Evolutionary conservation across 352 stramenopile genomes (phyloP).

Genomic region (Pythium coloratum): DNA sequence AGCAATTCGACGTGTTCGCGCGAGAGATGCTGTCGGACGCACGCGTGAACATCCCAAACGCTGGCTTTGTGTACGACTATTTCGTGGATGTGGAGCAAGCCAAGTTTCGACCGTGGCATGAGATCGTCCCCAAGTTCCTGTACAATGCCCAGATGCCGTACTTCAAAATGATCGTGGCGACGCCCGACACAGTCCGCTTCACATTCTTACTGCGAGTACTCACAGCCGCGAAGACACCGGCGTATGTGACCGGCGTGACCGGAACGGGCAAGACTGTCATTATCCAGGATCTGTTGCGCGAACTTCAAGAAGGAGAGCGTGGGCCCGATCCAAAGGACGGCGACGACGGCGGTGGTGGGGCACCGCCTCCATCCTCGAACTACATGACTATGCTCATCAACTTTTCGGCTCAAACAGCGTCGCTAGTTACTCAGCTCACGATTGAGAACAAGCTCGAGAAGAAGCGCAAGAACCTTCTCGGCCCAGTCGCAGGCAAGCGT

Average conservation of each 20-base stretch:
- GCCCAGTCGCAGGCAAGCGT: conserved; percentile 81
- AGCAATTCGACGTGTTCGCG: conserved; percentile 64
- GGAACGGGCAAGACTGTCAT: conserved; percentile 81
- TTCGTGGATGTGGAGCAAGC: conserved; percentile 50
- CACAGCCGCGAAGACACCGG: conserved; percentile 45
- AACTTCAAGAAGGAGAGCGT: conserved; percentile 30
- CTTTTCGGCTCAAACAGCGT: conserved; percentile 91
- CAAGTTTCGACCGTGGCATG: conserved; percentile 33
- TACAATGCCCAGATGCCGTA: conserved; percentile 44
- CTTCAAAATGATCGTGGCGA: conserved; percentile 64
- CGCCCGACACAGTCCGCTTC: conserved; percentile 48
- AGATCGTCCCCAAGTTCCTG: conserved; percentile 44
- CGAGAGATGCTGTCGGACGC: conserved; percentile 36
- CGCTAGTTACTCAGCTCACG: conserved; percentile 84
- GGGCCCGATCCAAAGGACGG: conserved; percentile 10
- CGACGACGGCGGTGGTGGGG: conserved; percentile 12
- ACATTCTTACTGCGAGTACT: conserved; percentile 39
- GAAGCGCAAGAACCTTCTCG: conserved; percentile 94
- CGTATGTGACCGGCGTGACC: conserved; percentile 77
- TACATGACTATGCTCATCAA: conserved; percentile 87
- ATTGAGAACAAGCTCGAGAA: conserved; percentile 95
- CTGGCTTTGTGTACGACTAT: conserved; percentile 67
- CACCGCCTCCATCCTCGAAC: conserved; percentile 32
- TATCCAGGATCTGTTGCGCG: conserved; percentile 55
- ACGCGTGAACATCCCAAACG: conserved; percentile 36